Conservation (phyloP, 192 early-diverging fungal genomes). For the Podila horticola region DNA sequence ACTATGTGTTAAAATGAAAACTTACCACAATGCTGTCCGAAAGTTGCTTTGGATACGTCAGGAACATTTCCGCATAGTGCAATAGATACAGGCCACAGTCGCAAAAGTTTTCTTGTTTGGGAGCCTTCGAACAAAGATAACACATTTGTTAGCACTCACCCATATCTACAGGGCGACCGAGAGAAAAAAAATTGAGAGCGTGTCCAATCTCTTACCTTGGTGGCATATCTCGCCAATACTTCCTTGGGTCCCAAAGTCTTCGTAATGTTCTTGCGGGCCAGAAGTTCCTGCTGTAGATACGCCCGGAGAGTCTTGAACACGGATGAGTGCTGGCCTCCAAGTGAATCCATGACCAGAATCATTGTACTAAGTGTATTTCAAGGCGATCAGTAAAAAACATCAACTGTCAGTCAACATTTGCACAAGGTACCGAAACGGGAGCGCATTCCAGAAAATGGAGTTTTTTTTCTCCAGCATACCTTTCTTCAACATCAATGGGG, state of each 20-base stretch:
- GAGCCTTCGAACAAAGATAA: constrained; percentile 54
- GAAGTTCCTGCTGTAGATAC: constrained; percentile 51
- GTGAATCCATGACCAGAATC: constrained; percentile 75
- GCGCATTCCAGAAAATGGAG: not conserved
- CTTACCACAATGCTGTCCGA: constrained; percentile 58
- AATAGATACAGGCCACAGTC: constrained; percentile 93
- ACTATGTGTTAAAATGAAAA: too few relatives aligned
- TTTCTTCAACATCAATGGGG: constrained; percentile 22
- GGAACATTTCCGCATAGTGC: constrained; percentile 79
- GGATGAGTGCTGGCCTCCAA: constrained; percentile 58
- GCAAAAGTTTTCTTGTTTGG: constrained; percentile 79
- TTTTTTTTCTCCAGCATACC: constrained; percentile 5
- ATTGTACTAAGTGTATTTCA: constrained; percentile 48
- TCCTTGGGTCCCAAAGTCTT: constrained; percentile 20
- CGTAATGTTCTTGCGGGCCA: constrained; percentile 55
- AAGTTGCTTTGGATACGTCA: constrained; percentile 53
- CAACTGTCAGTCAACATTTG: not conserved
- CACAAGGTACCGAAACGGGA: not conserved
- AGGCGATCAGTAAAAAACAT: not conserved
- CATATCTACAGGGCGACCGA: not conserved
- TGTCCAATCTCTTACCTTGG: constrained; percentile 52
- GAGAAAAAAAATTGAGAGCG: not conserved
- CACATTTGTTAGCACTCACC: not conserved
- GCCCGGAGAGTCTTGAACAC: constrained; percentile 50
- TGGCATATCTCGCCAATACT: constrained; percentile 60